These are phyloP conservation scores for Gypsophila paniculata DNA, from an alignment of 179 eudicot species.

Conservation along the genomic window DNA sequence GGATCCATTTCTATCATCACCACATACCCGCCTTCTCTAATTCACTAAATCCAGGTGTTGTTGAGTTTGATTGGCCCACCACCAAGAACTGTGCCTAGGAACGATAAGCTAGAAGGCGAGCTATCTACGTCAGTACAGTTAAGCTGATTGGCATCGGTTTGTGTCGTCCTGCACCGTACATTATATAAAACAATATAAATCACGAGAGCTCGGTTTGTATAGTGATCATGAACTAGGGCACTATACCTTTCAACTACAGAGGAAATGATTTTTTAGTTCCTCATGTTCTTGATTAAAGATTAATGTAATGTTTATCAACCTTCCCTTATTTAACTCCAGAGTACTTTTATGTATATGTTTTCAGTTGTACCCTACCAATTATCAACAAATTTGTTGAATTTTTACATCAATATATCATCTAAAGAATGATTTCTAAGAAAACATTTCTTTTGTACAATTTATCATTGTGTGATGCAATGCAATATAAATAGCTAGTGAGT, in stretches of 20 bases:
- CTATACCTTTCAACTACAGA: background rate
- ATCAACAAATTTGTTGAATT: background rate
- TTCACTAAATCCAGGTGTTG: slow-evolving; percentile 48
- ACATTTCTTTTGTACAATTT: no score
- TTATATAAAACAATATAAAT: background rate
- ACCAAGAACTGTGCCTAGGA: slow-evolving; percentile 32
- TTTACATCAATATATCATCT: no score
- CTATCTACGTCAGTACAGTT: slow-evolving; percentile 9
- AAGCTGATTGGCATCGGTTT: slow-evolving; percentile 15
- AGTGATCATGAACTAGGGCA: background rate
- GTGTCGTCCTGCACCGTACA: background rate
- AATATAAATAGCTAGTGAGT: no score
- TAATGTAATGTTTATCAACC: background rate
- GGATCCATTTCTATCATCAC: background rate
- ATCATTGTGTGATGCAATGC: no score
- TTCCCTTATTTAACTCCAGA: background rate
- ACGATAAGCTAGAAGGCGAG: slow-evolving; percentile 19
- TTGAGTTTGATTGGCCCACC: slow-evolving; percentile 80
- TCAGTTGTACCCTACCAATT: background rate
- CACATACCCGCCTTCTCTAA: background rate
- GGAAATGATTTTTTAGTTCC: background rate
- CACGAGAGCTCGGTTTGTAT: background rate
- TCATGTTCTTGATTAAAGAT: background rate
- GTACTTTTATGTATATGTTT: no score
- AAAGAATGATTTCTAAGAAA: no score